Percentiles rank a stretch among this genome's conserved stretches.
Evolutionary conservation across 495 filamentous ascomycete species (phyloP).

Genomic region (Penicillium roqueforti): DNA sequence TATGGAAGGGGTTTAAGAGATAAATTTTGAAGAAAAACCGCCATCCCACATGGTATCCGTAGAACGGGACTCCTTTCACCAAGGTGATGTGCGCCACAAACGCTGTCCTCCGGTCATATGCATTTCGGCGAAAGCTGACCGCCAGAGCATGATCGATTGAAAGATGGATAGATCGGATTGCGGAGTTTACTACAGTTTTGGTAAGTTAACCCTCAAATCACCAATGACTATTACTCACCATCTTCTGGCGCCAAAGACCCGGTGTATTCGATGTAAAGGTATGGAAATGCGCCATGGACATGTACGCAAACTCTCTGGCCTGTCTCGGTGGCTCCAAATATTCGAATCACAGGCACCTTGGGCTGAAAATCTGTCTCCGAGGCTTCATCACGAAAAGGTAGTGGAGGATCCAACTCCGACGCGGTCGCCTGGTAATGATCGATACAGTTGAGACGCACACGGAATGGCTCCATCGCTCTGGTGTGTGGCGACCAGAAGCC

Average conservation of each 20-base stretch:
- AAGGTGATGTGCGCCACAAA: conserved; percentile 88
- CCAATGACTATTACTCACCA: conserved; percentile 44
- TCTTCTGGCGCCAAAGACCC: conserved; percentile 61
- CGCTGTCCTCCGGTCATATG: conserved; percentile 57
- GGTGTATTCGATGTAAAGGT: conserved; percentile 85
- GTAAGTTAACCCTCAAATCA: background rate
- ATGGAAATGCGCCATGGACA: conserved; percentile 93
- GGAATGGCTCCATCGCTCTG: conserved; percentile 61
- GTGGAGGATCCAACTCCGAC: conserved; percentile 73
- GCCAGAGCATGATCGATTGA: conserved; percentile 85
- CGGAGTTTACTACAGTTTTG: conserved; percentile 53
- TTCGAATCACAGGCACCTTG: conserved; percentile 79
- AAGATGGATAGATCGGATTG: conserved; percentile 66
- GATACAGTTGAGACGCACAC: conserved; percentile 88
- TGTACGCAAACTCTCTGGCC: conserved; percentile 96
- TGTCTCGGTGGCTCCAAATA: conserved; percentile 91
- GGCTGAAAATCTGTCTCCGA: conserved; percentile 53
- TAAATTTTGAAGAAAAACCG: conserved; percentile 91
- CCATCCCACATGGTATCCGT: conserved; percentile 91
- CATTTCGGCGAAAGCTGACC: conserved; percentile 72
- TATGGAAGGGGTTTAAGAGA: conserved; percentile 76
- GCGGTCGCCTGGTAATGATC: conserved; percentile 83
- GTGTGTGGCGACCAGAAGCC: conserved; percentile 19
- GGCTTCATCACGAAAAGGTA: conserved; percentile 55
- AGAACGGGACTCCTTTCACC: conserved; percentile 92